phyloP scores from a whole-genome alignment of 805 yeast species.

The Wickerhamiella alocasiicola region DNA sequence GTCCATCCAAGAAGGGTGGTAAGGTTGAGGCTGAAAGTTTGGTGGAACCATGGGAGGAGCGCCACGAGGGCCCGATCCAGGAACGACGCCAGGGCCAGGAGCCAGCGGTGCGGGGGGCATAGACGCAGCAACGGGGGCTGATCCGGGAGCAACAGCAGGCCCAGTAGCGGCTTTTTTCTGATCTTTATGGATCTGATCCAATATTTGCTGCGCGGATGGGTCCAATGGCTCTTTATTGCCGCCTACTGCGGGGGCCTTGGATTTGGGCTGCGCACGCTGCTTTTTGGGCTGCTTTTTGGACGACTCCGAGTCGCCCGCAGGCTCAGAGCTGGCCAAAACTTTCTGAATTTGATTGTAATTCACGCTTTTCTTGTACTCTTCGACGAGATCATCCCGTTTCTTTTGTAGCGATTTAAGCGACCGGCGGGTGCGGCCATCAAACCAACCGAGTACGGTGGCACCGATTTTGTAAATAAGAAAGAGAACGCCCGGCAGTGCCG shows the following conservation, averaged over 20 bases:
- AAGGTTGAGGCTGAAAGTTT: slow-evolving; percentile 8
- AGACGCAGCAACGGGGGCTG: neutral
- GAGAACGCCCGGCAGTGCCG: slow-evolving; percentile 16
- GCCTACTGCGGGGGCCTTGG: neutral
- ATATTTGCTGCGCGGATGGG: neutral
- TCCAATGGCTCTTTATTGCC: neutral
- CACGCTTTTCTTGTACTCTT: slow-evolving; percentile 57
- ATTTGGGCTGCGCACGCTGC: neutral
- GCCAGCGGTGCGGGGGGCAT: neutral
- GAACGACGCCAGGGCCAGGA: neutral
- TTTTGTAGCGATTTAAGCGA: slow-evolving; percentile 30
- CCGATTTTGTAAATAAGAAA: slow-evolving; percentile 15
- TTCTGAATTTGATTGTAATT: slow-evolving; percentile 65
- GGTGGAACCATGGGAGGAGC: neutral
- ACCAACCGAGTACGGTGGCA: slow-evolving; percentile 18
- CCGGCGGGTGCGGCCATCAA: slow-evolving; percentile 20
- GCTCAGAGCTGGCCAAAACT: slow-evolving; percentile 57
- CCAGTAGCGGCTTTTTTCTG: neutral
- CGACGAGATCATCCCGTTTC: slow-evolving; percentile 43
- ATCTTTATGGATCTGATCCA: neutral
- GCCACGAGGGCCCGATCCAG: neutral
- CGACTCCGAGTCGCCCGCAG: slow-evolving; percentile 20
- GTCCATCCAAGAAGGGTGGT: slow-evolving; percentile 33
- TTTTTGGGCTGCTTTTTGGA: neutral
- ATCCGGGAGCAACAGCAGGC: neutral